phyloP scores from a whole-genome alignment of 768 basidiomycete species.

The Lactarius trivialis region DNA sequence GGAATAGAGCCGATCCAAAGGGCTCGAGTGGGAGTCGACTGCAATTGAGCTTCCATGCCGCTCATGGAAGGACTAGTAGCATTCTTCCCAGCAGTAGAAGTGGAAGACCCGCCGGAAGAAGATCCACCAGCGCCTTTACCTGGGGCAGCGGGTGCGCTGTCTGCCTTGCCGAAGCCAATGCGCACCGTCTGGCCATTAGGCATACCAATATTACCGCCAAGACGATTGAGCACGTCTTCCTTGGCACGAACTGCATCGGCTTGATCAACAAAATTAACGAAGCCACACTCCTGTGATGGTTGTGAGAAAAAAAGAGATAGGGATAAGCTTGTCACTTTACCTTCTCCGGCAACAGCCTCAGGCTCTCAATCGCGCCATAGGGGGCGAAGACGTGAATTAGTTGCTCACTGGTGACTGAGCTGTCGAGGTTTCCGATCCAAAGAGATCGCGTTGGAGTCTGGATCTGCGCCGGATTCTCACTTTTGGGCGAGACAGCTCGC shows the following conservation, averaged over 20 bases:
- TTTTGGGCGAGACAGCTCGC: slow-evolving; percentile 78
- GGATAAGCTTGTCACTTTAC: slow-evolving; percentile 36
- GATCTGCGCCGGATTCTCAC: slow-evolving; percentile 67
- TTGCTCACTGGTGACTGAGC: slow-evolving; percentile 88
- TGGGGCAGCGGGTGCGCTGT: slow-evolving; percentile 89
- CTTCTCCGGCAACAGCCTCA: slow-evolving; percentile 95
- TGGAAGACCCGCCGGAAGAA: slow-evolving; percentile 59
- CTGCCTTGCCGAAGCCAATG: slow-evolving; percentile 97
- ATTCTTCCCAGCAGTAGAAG: slow-evolving; percentile 43
- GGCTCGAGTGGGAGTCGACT: slow-evolving; percentile 88
- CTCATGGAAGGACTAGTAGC: slow-evolving; percentile 49
- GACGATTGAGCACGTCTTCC: slow-evolving; percentile 92
- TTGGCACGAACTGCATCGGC: slow-evolving; percentile 95
- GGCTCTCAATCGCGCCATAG: slow-evolving; percentile 94
- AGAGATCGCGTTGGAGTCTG: slow-evolving; percentile 94
- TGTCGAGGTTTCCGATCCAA: slow-evolving; percentile 98
- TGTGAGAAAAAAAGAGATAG: slow-evolving; percentile 1
- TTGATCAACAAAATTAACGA: slow-evolving; percentile 97
- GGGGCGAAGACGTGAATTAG: slow-evolving; percentile 93
- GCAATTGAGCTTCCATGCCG: slow-evolving; percentile 78
- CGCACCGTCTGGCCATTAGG: slow-evolving; percentile 94
- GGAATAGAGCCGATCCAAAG: slow-evolving; percentile 99
- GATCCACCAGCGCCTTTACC: slow-evolving; percentile 64
- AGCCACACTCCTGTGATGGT: slow-evolving; percentile 80
- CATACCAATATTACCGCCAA: slow-evolving; percentile 91